Evolutionary conservation across 352 stramenopile species (phyloP), one percentile per base, ranked within the genome.

Genomic region (Globisporangium paroecandrum): DNA sequence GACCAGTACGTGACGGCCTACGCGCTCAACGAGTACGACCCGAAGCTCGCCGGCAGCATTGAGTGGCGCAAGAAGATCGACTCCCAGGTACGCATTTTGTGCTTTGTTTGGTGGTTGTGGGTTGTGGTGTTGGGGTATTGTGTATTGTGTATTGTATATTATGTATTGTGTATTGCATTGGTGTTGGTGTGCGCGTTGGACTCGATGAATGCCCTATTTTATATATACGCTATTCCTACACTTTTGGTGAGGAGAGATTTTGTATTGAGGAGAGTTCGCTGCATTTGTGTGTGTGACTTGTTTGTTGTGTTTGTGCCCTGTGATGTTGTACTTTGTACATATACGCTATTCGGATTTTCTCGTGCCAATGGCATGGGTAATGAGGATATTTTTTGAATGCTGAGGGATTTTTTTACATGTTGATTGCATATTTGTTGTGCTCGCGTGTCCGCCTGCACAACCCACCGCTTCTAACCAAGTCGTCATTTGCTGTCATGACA

Each of bases 21-120:
- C 78, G 96, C 97, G 20, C 82, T 99, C 24, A 99, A 99, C 75
- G 97, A 99, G 78, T 99, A 98, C 81, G 95, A 98, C 77, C 91
- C 94, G 12, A 97, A 97, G 79, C 80, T 97, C 64, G 73, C 81
- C 4, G 86, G 87, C 56, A 77, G 82, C 57, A 90, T 96, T 46
- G 91, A 96, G 51, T 99, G 96, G 96, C 83, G 96, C 69, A 97
- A 98, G 70, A 99, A 98, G 87, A 98, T 99, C 72, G 97, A 99
- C 69, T 89, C 83, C 38, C 87, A 96, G 81, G 79, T 91, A 68
- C 58, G 83, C 56, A 62, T 15, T 62, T 62, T 82, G 18, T 34
- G 7, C 22, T 41, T 34, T 72, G 24, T 32, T 25, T 12, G 34
- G 46, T 43, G 53, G 34, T 58, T 24, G 12, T 25, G 65, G 71